Conservation (phyloP, 176 grass and related monocot species). For the Musa acuminata region DNA sequence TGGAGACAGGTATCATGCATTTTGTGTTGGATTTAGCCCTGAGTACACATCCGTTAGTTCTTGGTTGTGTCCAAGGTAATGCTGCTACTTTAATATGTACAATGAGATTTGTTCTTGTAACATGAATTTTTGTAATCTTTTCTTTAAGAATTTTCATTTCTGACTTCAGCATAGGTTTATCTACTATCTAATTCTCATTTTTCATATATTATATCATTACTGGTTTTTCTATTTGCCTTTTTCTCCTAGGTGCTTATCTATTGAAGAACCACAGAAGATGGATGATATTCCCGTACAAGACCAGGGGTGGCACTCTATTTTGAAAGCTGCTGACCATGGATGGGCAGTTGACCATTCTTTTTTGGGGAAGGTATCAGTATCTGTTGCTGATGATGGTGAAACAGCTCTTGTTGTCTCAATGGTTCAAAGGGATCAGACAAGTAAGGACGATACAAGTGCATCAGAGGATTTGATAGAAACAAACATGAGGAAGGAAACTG, state of each 20-base stretch:
- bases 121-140: neutral
- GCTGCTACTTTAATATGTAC: neutral
- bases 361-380: conserved; percentile 79
- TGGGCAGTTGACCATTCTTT: conserved; percentile 40
- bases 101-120: neutral
- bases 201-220: conserved; percentile 1
- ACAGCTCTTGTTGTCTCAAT: conserved; percentile 96
- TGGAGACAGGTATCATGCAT: conserved; percentile 87
- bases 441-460: conserved; percentile 6
- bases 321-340: conserved; percentile 34
- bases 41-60: conserved; percentile 40
- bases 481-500: conserved; percentile 18
- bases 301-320: conserved; percentile 25
- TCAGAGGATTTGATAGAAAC: conserved; percentile 22
- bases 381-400: conserved; percentile 95
- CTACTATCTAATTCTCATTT: neutral
- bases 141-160: neutral
- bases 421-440: conserved; percentile 41
- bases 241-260: conserved; percentile 36
- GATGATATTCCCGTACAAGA: conserved; percentile 40
- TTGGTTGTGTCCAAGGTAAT: conserved; percentile 95
- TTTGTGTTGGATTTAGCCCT: conserved; percentile 74
- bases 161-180: neutral
- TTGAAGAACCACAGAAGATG: conserved; percentile 32
- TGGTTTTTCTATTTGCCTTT: conserved; percentile 21